Evolutionary conservation across 1,284 basidiomycete genomes (phyloP), one percentile per base, ranked within the genome.

Genomic region (Moesziomyces antarcticus): DNA sequence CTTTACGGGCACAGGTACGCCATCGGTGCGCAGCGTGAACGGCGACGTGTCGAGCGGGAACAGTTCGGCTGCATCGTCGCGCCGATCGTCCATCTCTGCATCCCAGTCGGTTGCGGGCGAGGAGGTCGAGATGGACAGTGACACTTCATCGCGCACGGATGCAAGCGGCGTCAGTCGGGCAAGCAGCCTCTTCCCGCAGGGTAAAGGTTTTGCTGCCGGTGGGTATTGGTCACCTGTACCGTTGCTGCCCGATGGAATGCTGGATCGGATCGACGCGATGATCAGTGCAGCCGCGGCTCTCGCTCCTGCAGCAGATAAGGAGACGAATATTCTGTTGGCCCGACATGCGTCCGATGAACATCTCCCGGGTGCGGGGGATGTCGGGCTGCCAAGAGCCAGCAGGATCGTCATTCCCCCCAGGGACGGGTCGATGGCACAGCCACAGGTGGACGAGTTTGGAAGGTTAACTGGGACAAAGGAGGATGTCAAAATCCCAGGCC

Each of bases 1-100:
- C 22, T 81, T 80, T 40, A 74, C 71, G 2, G 78, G 78, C 16
- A 81, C 79, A 1, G 79, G 79, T 11, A 73, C 74, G 16, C 76
- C 79, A 1, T 64, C 59, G 8, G 48, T 79, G 11, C 70, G 71
- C 6, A 77, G 71, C 46, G 48, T 67, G n/a, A 71, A 59, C 14
- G 76, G 60, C 11, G 64, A 64, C 30, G 54, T 50, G 0, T 47
- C 44, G 37, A 44, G 49, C 44, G 56, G 52, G 25, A 24, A 30
- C 9, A 40, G 45, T 6, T 67, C 73, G 14, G 24, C 56, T 5
- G 45, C 56, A 4, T 55, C 60, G 16, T 60, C 59, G 16, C 51
- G 63, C 1, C 58, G 68, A 3, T 64, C 68, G 7, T 75, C 65
- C 9, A 60, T 44, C 7, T 59, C 53, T 14, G 30, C 25, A 18